Conservation (phyloP, 495 filamentous ascomycete genomes). For the Wilcoxina mikolae region DNA sequence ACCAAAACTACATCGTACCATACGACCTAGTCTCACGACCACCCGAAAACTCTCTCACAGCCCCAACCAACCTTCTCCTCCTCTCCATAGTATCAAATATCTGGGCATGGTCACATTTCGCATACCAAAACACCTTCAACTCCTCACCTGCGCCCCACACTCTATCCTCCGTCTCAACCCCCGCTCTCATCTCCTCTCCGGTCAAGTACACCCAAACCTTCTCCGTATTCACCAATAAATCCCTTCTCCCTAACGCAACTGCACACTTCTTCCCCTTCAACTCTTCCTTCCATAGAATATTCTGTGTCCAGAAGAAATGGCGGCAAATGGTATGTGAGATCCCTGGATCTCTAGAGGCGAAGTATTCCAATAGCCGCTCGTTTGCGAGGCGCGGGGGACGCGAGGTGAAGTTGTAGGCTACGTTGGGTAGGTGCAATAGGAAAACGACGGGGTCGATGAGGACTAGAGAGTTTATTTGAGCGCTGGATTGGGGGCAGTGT, state of each 20-base stretch:
- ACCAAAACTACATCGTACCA: no score
- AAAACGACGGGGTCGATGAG: conserved; percentile 54
- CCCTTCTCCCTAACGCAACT: conserved; percentile 42
- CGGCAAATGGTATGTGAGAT: conserved; percentile 44
- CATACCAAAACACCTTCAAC: conserved; percentile 42
- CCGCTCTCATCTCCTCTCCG: background rate
- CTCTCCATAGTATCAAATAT: conserved; percentile 41
- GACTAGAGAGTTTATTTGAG: conserved; percentile 36
- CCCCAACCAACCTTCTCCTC: conserved; percentile 33
- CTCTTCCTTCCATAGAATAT: conserved; percentile 53
- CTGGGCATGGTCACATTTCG: conserved; percentile 51
- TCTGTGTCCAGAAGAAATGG: conserved; percentile 55
- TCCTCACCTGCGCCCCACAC: conserved; percentile 8
- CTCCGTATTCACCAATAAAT: conserved; percentile 50
- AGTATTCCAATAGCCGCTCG: conserved; percentile 53
- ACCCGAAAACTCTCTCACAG: conserved; percentile 15
- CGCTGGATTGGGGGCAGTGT: conserved; percentile 31
- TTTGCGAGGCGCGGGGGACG: conserved; percentile 42
- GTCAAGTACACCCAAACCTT: conserved; percentile 44
- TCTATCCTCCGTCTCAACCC: conserved; percentile 14
- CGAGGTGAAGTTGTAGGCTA: conserved; percentile 56
- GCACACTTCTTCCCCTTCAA: conserved; percentile 33
- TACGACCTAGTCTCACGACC: no score
- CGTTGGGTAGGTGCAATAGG: conserved; percentile 49
- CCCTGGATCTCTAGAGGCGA: conserved; percentile 48